These are phyloP conservation scores for Terfezia boudieri DNA, from an alignment of 495 filamentous ascomycete species.

Conservation along the genomic window DNA sequence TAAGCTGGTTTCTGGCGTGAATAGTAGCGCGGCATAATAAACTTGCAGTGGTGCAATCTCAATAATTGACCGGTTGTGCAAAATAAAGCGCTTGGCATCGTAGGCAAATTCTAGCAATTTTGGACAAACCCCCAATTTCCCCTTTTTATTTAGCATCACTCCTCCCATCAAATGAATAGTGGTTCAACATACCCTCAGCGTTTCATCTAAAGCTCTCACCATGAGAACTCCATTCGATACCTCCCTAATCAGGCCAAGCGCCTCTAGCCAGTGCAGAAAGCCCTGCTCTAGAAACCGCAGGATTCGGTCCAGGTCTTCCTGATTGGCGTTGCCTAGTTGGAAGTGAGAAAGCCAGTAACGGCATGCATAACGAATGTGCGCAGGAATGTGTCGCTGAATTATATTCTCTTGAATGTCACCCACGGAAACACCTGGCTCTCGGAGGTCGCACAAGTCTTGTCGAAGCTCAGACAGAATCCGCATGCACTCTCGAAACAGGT, in stretches of 20 bases:
- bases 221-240: neutral
- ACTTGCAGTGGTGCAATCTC: neutral
- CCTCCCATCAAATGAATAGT: neutral
- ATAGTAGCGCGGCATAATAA: neutral
- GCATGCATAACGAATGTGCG: slow-evolving; percentile 23
- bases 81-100: neutral
- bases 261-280: neutral
- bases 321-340: slow-evolving; percentile 11
- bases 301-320: slow-evolving; percentile 9
- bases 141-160: neutral
- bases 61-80: neutral
- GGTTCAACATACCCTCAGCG: neutral
- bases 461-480: slow-evolving; percentile 17
- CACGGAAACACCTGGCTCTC: slow-evolving; percentile 11
- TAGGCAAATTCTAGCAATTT: neutral
- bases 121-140: neutral
- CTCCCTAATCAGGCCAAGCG: slow-evolving; percentile 7
- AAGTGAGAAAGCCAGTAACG: slow-evolving; percentile 29
- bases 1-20: neutral
- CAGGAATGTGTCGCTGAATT: slow-evolving; percentile 14
- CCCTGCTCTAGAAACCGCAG: slow-evolving; percentile 5
- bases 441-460: slow-evolving; percentile 23
- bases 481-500: slow-evolving; percentile 16
- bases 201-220: too few species aligned
- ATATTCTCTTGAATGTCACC: slow-evolving; percentile 9